Evolutionary conservation across 805 yeast species (phyloP), one percentile per base, ranked within the genome.

Genomic region (Candida ponderosae): DNA sequence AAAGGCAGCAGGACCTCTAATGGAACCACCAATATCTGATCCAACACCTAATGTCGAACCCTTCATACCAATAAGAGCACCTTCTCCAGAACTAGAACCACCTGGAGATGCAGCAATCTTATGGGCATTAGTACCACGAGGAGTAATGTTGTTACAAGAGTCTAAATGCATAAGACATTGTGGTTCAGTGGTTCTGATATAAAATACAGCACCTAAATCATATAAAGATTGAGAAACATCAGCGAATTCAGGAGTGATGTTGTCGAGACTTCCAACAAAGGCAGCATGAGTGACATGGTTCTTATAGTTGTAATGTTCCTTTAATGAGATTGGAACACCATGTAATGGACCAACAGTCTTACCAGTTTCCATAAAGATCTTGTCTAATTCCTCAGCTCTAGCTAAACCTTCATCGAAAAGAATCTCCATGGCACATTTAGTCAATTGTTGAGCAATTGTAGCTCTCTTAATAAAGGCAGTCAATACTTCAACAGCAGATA

Each of bases 1-100:
- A 51, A 71, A 78, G 0, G 84, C 84, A 27, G 83, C 79, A 4
- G 87, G 87, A 8, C 68, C 72, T 42, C 87, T 66, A 39, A 81
- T 74, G 13, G 81, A 73, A 1, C 87, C 87, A 41, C 87, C 87
- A 43, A 80, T 79, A 51, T 80, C 87, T 20, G 82, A 72, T 31
- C 86, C 86, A 31, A 76, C 63, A 16, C 82, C 89, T 31, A 80
- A 44, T 1, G 76, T 71, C 16, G 83, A 74, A 6, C 76, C 85
- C 37, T 68, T 72, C 53, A 74, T 66, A 3, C 72, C 75, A 36
- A 77, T 72, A 42, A 74, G 53, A 0, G 82, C 76, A 44, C 85
- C 83, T 54, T 79, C 87, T 42, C 87, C 87, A 29, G 82, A 80
- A 4, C 83, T 75, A 1, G 82, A 75, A n/a, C 87, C 87, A 44